Evolutionary conservation across 1,284 basidiomycete genomes (phyloP).

Genomic region (Filobasidium uniguttulatum): DNA sequence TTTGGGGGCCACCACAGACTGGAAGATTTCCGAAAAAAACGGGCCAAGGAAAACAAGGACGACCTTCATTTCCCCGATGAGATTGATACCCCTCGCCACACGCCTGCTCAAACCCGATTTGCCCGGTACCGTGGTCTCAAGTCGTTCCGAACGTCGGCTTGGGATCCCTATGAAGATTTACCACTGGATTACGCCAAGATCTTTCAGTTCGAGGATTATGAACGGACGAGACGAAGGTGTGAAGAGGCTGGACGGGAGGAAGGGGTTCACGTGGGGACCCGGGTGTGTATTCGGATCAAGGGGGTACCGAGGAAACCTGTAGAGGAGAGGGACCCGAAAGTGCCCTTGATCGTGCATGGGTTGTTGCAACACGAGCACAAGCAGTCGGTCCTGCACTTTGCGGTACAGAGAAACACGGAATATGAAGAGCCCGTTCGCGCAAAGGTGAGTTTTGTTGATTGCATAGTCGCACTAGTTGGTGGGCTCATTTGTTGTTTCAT

Average conservation of each 20-base stretch:
- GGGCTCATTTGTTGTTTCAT: no score
- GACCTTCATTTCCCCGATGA: slow-evolving; percentile 89
- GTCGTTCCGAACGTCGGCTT: slow-evolving; percentile 85
- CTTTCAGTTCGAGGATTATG: slow-evolving; percentile 94
- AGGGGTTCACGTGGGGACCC: slow-evolving; percentile 47
- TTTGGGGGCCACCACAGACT: neutral
- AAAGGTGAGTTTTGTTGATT: slow-evolving; percentile 50
- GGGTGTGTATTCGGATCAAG: neutral
- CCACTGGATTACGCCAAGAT: slow-evolving; percentile 87
- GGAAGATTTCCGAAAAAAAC: slow-evolving; percentile 32
- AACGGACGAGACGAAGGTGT: slow-evolving; percentile 66
- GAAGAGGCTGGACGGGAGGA: slow-evolving; percentile 52
- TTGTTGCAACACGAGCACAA: slow-evolving; percentile 94
- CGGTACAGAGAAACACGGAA: slow-evolving; percentile 89
- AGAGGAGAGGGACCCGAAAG: slow-evolving; percentile 38
- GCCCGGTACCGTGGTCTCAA: slow-evolving; percentile 83
- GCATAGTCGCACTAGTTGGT: neutral
- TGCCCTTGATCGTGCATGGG: slow-evolving; percentile 63
- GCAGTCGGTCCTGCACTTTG: slow-evolving; percentile 82
- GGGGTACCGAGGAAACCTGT: slow-evolving; percentile 20
- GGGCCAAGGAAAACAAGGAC: slow-evolving; percentile 48
- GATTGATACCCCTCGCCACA: slow-evolving; percentile 84
- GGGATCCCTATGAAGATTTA: slow-evolving; percentile 95
- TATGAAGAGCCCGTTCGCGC: slow-evolving; percentile 76
- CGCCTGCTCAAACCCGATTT: slow-evolving; percentile 75